These are phyloP conservation scores for Fusarium tjaetaba DNA, from an alignment of 2,329 filamentous ascomycete genomes.

Conservation along the genomic window DNA sequence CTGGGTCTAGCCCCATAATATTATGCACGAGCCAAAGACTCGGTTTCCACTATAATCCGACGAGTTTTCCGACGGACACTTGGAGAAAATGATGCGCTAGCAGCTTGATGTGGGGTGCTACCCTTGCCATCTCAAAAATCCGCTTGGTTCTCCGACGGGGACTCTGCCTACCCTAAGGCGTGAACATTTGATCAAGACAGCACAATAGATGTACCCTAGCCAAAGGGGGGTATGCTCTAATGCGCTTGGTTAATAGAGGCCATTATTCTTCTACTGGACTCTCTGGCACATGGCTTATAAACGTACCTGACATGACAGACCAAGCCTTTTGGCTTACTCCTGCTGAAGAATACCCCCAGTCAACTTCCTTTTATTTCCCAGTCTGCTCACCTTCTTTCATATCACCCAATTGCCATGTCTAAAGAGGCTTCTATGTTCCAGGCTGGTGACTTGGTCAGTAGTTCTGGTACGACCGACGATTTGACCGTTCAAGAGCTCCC, in stretches of 20 bases:
- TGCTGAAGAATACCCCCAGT: neutral
- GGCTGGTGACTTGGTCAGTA: neutral
- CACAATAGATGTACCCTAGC: too few relatives aligned
- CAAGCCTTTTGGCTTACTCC: neutral
- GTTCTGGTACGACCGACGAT: neutral
- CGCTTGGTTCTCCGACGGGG: neutral
- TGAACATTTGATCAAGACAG: too few relatives aligned
- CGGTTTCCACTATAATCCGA: neutral
- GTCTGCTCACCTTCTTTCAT: neutral
- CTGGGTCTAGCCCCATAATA: neutral
- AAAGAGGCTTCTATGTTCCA: neutral
- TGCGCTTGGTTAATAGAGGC: too few relatives aligned
- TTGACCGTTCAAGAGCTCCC: constrained; percentile 12
- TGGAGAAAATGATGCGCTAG: neutral
- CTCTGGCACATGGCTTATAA: too few relatives aligned
- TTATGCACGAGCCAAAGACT: neutral
- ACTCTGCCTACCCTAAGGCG: neutral
- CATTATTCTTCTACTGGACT: too few relatives aligned
- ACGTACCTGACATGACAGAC: neutral
- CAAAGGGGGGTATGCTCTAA: neutral
- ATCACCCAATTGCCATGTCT: neutral
- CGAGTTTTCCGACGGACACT: neutral
- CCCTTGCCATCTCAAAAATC: neutral
- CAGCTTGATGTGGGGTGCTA: neutral
- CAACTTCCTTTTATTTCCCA: neutral